Evolutionary conservation across 306 rosid genomes (phyloP), one percentile per base, ranked within the genome.

Genomic region (Begonia loranthoides): DNA sequence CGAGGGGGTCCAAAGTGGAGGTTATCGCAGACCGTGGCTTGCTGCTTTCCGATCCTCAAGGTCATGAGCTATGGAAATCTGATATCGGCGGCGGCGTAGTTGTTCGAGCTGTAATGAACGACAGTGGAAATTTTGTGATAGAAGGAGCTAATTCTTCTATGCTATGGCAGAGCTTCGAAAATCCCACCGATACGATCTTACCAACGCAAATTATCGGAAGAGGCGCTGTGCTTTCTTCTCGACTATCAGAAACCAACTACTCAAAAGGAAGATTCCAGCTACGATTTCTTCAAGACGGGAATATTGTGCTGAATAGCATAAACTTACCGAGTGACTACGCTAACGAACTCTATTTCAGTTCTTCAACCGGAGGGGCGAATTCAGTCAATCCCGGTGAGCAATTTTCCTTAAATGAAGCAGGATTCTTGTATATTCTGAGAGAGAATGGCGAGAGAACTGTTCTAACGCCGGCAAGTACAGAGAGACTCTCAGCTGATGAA

Each of bases 151-250:
- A 34, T 49, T 60, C 50, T 3, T 34, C 1, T 0, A 1, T n/a
- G 5, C 8, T 71, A 10, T 81, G 89, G 84, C 70, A 65, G 13
- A 70, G 54, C 55, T 80, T 80, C 40, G 17, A 49, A 12, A 11
- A 62, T n/a, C 87, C 76, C 4, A 68, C 56, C 7, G 84, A 81
- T 52, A 81, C 84, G 41, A 41, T 81, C 34, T 67, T 81, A 15
- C 82, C 89, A 1, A 57, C 50, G 4, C 90, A 81, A 49, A 52
- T 14, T 5, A 0, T 81, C 21, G 21, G 64, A 41, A 59, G 12
- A 43, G 55, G 55, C 4, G 65, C 47, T 10, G 11, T 16, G 11
- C 66, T 78, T 3, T 51, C 59, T 17, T 62, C 66, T 2, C 55
- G 58, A 45, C 55, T 50, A 38, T 64, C 65, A 5, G 59, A 46